phyloP scores from a whole-genome alignment of 75 land plant species.

The Cunninghamia lanceolata region DNA sequence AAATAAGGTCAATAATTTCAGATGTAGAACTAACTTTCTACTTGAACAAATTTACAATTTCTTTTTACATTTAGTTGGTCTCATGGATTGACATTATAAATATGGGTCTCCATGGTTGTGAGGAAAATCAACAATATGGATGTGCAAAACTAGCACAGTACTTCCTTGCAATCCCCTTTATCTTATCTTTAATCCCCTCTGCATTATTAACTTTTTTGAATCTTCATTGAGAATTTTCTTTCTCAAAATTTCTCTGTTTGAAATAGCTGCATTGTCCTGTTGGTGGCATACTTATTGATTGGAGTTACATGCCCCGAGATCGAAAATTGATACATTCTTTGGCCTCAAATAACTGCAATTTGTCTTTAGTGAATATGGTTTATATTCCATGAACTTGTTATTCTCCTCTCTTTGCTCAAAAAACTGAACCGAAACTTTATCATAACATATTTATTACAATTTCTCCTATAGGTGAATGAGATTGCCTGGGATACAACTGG shows the following conservation, averaged over 20 bases:
- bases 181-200: background rate
- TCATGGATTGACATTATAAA: background rate
- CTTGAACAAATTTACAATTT: background rate
- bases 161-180: background rate
- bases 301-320: background rate
- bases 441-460: background rate
- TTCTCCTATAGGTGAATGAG: slow-evolving; percentile 70
- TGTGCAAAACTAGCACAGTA: background rate
- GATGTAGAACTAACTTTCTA: background rate
- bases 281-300: background rate
- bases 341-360: background rate
- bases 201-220: background rate
- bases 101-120: background rate
- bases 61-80: background rate
- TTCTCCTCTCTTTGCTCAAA: background rate
- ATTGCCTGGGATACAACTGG: slow-evolving; percentile 96
- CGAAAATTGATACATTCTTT: background rate
- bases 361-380: background rate
- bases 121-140: background rate
- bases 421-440: background rate
- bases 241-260: background rate
- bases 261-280: background rate
- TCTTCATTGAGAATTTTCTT: background rate
- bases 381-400: background rate
- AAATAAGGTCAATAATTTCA: background rate